Conservation (phyloP, 768 basidiomycete species). For the Tylopilus rubrobrunneus region DNA sequence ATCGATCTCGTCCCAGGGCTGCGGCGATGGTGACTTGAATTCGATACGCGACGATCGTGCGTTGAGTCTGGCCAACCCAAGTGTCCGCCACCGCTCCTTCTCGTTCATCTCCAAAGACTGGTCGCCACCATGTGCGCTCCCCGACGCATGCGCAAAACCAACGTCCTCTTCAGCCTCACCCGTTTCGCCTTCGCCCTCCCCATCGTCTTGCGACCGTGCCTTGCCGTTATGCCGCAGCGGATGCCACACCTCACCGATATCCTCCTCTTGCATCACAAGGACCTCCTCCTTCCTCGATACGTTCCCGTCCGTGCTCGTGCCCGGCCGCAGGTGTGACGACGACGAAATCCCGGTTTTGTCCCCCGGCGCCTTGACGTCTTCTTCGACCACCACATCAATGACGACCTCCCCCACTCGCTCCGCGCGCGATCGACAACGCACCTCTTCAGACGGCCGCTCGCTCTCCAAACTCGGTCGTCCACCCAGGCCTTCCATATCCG, state of each 20-base stretch:
- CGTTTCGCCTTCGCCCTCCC: neutral
- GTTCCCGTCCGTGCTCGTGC: constrained; percentile 14
- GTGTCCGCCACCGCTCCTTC: constrained; percentile 26
- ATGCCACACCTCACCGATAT: constrained; percentile 26
- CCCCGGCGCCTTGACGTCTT: neutral
- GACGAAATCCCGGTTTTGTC: constrained; percentile 21
- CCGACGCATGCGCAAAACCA: constrained; percentile 9
- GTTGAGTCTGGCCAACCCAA: constrained; percentile 21
- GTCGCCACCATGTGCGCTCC: constrained; percentile 8
- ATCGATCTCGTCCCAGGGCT: constrained; percentile 62
- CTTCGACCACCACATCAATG: neutral
- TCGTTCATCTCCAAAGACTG: constrained; percentile 17
- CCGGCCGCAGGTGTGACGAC: constrained; percentile 31
- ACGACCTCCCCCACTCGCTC: neutral
- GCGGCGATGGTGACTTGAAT: constrained; percentile 51
- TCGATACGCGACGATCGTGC: constrained; percentile 48
- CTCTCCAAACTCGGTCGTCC: constrained; percentile 4
- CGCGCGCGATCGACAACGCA: neutral
- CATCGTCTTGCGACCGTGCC: constrained; percentile 6
- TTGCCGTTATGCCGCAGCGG: constrained; percentile 16
- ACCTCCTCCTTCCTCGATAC: constrained; percentile 20
- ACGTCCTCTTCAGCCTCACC: constrained; percentile 13
- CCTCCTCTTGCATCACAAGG: constrained; percentile 21
- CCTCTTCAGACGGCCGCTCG: neutral
- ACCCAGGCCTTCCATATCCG: constrained; percentile 9